Base-by-base conservation (phyloP, 2,329 filamentous ascomycete species). In the Cordyceps cicadae region DNA sequence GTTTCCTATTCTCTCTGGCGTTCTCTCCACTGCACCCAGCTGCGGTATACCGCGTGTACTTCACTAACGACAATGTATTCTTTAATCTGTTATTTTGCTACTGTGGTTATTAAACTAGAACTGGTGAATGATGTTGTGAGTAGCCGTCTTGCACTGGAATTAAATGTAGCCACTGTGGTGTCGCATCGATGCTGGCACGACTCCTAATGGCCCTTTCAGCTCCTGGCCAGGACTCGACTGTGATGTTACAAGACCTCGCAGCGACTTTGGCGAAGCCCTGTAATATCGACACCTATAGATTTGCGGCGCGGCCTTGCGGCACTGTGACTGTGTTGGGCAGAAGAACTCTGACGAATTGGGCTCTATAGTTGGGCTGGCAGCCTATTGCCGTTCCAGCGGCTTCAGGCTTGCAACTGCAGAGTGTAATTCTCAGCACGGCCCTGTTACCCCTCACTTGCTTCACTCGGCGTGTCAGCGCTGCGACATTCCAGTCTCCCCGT, bases 401-500 rank as follows among this genome's bases (percentile, higher is more conserved):
- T 66, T 65, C 64, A 58, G 61, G 53, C 21, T 19, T 43, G 5
- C 37, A n/a, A 7, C 14, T 17, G 12, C 37, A 15, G 52, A 37
- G 62, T 63, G 64, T 66, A 66, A 55, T 64, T 68, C 51, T 68
- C 67, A 68, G 67, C 65, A 68, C 65, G 67, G 61, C 39, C 12
- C 34, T 37, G 12, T 57, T 62, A 61, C 64, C 60, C 64, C 59
- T 63, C 64, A 60, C 51, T 62, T 64, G 61, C 39, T 19, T 21
- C 39, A 21, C 24, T 19, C 9, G 21, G 32, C 26, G 21, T 34
- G 56, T 45, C 56, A 52, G 49, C 43, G 17, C 14, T 43, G 41
- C 37, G 19, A 29, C 19, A 26, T 9, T 34, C 19, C 43, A 46
- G 34, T 37, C 3, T 37, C 34, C 9, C 34, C 34, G 12, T 5